Base-by-base conservation (phyloP, 2,329 filamentous ascomycete species). In the Penicillium sp. region DNA sequence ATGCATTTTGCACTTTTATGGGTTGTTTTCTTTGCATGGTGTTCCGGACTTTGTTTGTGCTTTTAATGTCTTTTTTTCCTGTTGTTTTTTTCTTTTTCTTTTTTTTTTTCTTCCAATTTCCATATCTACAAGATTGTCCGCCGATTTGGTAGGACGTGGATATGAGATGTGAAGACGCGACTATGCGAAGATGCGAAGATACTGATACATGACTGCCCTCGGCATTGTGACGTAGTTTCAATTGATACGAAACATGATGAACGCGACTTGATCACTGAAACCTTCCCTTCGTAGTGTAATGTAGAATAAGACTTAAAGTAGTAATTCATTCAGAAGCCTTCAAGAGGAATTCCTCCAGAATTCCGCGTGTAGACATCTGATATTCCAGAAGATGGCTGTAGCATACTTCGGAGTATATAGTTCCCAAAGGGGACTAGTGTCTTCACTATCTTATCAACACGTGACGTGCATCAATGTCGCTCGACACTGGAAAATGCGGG, bases 21-120 rank as follows among this genome's bases (percentile, higher is more conserved):
- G 41, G 39, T 48, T 54, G 31, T 55, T 13, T 46, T 45, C 52
- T 18, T 18, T 62, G 63, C 63, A 66, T 65, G 65, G 65, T 55
- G 65, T 65, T 61, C 40, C 18, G 46, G 60, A 57, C 53, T 55
- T 56, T 50, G 52, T 6, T 44, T 11, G 31, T 59, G 50, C 6
- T 44, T 59, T 45, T 47, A 39, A 53, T 36, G 4, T 16, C 13
- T 58, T 46, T 55, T 56, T 54, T 48, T 53, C 18, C 18, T 18
- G 18, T 18, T 18, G 18, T 44, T 55, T 54, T 55, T 4, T 14
- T 22, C 5, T 51, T 51, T 51, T 53, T 38, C 50, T 42, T 48
- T 55, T 55, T 53, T 52, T 50, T 58, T 55, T 51, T 21, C 42
- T 47, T 59, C 38, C 59, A 53, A 53, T 50, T 59, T 49, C 8